Conservation (phyloP, 23 red algal genomes). For the Pyropia haitanensis region DNA sequence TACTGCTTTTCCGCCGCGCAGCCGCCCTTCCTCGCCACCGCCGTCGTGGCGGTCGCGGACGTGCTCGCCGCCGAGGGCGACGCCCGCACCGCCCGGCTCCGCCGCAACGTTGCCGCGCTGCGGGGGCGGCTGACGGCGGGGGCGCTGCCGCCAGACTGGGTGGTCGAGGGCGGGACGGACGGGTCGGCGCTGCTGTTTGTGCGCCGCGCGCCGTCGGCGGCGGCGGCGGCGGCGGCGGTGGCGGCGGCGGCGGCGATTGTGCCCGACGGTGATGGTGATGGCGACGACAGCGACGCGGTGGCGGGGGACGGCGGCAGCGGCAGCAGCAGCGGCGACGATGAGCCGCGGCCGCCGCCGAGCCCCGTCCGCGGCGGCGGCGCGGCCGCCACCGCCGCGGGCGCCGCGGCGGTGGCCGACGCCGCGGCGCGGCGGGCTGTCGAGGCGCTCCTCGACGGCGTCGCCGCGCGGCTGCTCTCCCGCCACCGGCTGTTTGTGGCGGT, state of each 20-base stretch:
- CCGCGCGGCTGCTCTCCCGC: too few species aligned
- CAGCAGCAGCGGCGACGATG: too few species aligned
- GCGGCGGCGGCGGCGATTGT: constrained; percentile 25
- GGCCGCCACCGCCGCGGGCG: too few species aligned
- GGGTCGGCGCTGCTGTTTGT: constrained; percentile 61
- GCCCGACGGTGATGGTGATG: constrained; percentile 27
- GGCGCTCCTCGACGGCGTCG: too few species aligned
- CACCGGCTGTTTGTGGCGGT: constrained; percentile 31
- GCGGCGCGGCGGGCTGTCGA: too few species aligned
- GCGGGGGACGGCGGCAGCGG: too few species aligned
- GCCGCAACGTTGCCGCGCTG: constrained; percentile 28
- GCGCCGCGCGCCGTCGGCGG: constrained; percentile 20
- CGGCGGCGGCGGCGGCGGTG: constrained; percentile 5
- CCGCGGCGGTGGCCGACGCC: too few species aligned
- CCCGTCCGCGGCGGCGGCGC: too few species aligned
- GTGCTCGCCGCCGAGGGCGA: constrained; percentile 45
- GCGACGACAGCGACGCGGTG: too few species aligned
- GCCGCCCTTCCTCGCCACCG: constrained; percentile 89
- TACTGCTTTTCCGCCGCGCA: constrained; percentile 98
- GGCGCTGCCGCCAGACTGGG: constrained; percentile 16
- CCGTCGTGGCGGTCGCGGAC: constrained; percentile 33
- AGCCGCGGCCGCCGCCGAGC: too few species aligned
- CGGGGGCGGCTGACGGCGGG: constrained; percentile 6
- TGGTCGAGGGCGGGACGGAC: constrained; percentile 39
- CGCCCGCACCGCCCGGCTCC: constrained; percentile 27